Evolutionary conservation across 257 asterid species (phyloP).

Genomic region (Nicotiana noctiflora): DNA sequence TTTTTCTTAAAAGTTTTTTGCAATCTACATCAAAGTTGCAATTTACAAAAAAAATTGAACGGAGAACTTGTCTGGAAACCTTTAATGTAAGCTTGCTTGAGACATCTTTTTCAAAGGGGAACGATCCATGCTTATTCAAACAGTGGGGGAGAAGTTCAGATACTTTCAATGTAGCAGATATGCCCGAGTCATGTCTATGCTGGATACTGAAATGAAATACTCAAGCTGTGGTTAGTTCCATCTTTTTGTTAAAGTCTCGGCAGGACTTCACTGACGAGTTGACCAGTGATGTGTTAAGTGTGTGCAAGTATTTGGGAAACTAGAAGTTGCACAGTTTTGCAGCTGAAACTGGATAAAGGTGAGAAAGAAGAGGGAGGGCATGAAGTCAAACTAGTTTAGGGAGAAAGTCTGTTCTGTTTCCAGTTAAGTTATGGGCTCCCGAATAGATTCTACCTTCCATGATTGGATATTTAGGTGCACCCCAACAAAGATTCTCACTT

Average conservation of each 20-base stretch:
- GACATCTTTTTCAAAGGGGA: not conserved
- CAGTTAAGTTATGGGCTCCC: not conserved
- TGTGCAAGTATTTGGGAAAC: not conserved
- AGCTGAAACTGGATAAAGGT: constrained; percentile 1
- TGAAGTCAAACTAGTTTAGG: not conserved
- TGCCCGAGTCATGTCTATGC: not conserved
- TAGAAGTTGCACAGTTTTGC: not conserved
- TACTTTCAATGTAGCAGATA: constrained; percentile 1
- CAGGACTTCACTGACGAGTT: not conserved
- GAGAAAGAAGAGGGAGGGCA: not conserved
- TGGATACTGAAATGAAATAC: not conserved
- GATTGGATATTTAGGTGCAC: not conserved
- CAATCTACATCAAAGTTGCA: not conserved
- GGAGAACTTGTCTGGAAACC: not conserved
- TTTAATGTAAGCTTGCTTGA: constrained; percentile 1
- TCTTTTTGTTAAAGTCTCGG: not conserved
- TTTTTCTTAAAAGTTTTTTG: not conserved
- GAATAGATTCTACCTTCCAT: not conserved
- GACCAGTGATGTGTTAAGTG: not conserved
- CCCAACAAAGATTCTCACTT: not conserved
- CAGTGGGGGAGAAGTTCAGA: not conserved
- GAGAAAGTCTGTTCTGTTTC: not conserved
- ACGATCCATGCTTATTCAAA: not conserved
- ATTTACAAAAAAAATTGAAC: not conserved
- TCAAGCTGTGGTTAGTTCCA: not conserved